These are phyloP conservation scores for Aspergillus saccharolyticus DNA, from an alignment of 495 filamentous ascomycete genomes.

Conservation along the genomic window DNA sequence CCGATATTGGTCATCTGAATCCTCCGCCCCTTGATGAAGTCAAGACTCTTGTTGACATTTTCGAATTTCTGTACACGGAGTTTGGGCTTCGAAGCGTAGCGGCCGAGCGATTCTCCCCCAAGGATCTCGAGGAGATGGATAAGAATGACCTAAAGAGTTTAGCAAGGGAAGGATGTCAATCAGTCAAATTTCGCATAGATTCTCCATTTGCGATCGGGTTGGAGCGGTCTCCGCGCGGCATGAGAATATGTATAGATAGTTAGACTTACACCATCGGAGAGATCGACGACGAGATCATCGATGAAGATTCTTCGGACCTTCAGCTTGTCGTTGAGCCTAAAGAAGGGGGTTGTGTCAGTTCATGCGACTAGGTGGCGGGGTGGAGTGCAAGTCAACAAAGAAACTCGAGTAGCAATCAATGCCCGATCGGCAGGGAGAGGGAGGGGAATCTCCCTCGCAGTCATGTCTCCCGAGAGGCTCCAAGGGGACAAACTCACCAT, in stretches of 20 bases:
- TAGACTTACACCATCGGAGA: slow-evolving; percentile 81
- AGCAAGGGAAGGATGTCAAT: neutral
- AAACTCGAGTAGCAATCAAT: neutral
- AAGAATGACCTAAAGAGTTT: slow-evolving; percentile 64
- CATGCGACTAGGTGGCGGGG: neutral
- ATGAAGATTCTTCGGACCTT: slow-evolving; percentile 67
- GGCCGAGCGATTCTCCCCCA: slow-evolving; percentile 85
- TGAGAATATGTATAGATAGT: neutral
- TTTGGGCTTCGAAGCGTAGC: slow-evolving; percentile 93
- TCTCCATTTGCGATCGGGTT: neutral
- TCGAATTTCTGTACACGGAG: slow-evolving; percentile 96
- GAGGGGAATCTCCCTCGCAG: neutral
- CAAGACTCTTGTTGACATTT: slow-evolving; percentile 92
- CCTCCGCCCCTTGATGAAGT: slow-evolving; percentile 83
- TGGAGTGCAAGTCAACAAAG: slow-evolving; percentile 1
- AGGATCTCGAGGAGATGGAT: slow-evolving; percentile 97
- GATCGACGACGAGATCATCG: slow-evolving; percentile 77
- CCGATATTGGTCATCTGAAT: slow-evolving; percentile 99
- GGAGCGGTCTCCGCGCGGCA: neutral
- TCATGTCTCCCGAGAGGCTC: neutral
- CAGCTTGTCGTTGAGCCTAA: slow-evolving; percentile 91
- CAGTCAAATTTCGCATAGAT: neutral
- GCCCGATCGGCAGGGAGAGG: neutral
- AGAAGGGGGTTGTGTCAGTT: slow-evolving; percentile 7
- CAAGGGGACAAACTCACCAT: slow-evolving; percentile 52